Base-by-base conservation (phyloP, 768 basidiomycete genomes). In the Leccinellum luteum region DNA sequence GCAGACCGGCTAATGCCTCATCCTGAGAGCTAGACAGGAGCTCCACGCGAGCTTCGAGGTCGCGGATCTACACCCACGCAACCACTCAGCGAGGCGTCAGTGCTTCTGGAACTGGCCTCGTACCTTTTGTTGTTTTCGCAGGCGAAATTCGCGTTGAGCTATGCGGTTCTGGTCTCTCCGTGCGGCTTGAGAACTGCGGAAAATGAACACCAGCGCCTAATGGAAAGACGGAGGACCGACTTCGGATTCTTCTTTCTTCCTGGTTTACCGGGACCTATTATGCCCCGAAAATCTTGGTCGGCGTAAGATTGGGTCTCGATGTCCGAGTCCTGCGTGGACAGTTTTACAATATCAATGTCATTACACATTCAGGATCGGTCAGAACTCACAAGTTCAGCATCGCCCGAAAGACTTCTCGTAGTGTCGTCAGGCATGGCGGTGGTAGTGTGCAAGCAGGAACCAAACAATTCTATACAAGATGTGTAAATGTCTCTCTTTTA, bases 21-120 rank as follows among this genome's bases (percentile, higher is more conserved):
- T 94, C 94, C 66, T 93, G 87, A 43, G 90, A 91, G 19, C 92
- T 93, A 6, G 94, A 96, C 17, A 97, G 81, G 8, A 97, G 86
- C 73, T 95, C 94, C n/a, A 97, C 92, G 47, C 91, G 85, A 19
- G 94, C 94, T 75, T 97, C 94, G 35, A 97, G 84, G 74, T 97
- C 94, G 21, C 94, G 90, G 72, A 97, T 94, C 92, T 97, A 64
- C 17, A 50, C 41, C 28, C 48, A 35, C 48, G 47, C 60, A 55
- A 51, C 19, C 45, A 27, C 43, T 59, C 54, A 56, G 54, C 51
- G 34, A 48, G 35, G 19, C 6, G 9, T 34, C 30, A 54, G 50
- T 19, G 21, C 14, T 14, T 35, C 17, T 15, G 10, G 45, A 45
- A 43, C 30, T 47, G 48, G 30, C 52, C 9, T 73, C 78, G 57